Percentiles rank a stretch among this genome's conserved stretches.
Conservation (phyloP, 2,329 filamentous ascomycete species). For the Pestalotiopsis sp. region DNA sequence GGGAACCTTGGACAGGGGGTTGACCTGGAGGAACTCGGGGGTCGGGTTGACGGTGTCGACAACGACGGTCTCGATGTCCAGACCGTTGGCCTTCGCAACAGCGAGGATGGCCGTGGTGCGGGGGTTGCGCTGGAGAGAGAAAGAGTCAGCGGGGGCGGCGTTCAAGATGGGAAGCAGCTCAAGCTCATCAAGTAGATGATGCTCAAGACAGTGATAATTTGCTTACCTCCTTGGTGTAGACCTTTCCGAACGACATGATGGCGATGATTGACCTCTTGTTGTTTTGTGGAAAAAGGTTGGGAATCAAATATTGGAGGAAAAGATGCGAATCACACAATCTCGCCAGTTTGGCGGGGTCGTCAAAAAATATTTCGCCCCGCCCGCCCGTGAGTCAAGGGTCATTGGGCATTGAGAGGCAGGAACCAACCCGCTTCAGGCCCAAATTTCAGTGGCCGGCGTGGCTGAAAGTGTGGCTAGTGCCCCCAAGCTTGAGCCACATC, state of each 20-base stretch:
- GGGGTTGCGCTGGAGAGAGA: constrained; percentile 56
- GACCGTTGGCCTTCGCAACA: constrained; percentile 95
- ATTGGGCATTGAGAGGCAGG: neutral
- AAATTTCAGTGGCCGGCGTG: neutral
- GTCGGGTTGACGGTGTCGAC: constrained; percentile 66
- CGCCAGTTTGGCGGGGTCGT: constrained; percentile 1
- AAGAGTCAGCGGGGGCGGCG: constrained; percentile 13
- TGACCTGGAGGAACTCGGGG: constrained; percentile 80
- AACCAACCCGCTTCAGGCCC: neutral
- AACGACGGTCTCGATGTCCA: constrained; percentile 84
- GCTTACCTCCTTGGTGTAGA: constrained; percentile 81
- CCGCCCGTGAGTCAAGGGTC: neutral
- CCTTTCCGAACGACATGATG: constrained; percentile 96
- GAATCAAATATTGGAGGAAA: constrained; percentile 2
- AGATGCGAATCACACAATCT: neutral
- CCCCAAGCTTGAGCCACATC: neutral
- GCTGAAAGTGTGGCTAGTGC: neutral
- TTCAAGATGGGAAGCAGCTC: neutral
- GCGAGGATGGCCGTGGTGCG: constrained; percentile 86
- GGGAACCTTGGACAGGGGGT: constrained; percentile 87
- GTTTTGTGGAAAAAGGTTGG: constrained; percentile 15
- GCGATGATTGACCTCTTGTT: constrained; percentile 30
- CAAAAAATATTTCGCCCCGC: constrained; percentile 5
- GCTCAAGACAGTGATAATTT: neutral
- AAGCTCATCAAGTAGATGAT: neutral